Evolutionary conservation across 2,329 filamentous ascomycete species (phyloP).

Genomic region (Metarhizium rileyi): DNA sequence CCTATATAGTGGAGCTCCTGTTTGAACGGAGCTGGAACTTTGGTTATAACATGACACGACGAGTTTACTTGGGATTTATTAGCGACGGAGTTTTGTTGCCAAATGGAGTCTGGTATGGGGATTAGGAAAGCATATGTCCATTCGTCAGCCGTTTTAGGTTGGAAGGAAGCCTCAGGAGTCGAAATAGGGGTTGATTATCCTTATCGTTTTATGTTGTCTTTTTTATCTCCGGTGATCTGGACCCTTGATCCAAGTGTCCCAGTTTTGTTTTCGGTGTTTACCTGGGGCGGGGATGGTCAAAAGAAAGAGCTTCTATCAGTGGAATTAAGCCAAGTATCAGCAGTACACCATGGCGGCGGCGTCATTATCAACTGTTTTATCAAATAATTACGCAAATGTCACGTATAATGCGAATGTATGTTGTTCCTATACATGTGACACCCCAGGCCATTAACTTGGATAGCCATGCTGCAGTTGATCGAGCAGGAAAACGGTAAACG

Average conservation of each 20-base stretch:
- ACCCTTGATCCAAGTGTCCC: no score
- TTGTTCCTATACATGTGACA: no score
- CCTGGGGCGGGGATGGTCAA: no score
- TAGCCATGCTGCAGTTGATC: no score
- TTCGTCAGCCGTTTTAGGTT: not conserved
- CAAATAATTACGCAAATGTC: no score
- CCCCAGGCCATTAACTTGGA: no score
- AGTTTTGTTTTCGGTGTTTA: no score
- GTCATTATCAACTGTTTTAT: not conserved
- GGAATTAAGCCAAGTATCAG: not conserved
- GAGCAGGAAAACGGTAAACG: no score
- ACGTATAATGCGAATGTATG: no score
- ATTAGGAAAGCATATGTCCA: not conserved
- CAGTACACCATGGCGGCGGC: not conserved
- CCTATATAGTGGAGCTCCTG: not conserved
- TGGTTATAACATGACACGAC: constrained; percentile 2
- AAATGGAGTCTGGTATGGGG: not conserved
- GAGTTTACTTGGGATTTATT: constrained; percentile 3
- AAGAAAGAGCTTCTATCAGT: not conserved
- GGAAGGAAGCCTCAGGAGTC: not conserved
- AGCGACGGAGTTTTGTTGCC: constrained; percentile 9
- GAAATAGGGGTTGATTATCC: no score
- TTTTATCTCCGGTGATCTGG: not conserved
- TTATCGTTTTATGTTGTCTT: no score
- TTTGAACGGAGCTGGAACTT: not conserved